Evolutionary conservation across 345 rosid genomes (phyloP), one percentile per base, ranked within the genome.

Genomic region (Dipteronia dyeriana): DNA sequence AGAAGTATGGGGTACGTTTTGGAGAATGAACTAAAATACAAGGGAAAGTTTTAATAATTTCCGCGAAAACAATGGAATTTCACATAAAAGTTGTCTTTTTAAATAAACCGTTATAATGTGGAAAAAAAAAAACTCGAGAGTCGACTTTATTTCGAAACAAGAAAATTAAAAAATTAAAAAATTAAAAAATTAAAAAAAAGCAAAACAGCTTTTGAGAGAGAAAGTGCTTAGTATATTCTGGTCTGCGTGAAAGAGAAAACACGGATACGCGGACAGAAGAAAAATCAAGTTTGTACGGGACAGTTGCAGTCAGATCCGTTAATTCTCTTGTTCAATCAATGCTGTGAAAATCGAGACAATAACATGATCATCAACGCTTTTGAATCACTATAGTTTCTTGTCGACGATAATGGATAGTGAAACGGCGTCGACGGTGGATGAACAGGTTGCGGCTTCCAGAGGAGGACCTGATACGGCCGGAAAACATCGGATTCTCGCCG

Each of bases 401-500:
- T 17, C 6, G 20, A 0, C 16, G 17, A 66, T 25, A 70, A 82
- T 84, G 88, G 88, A 84, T 23, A 65, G 85, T 16, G 87, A 87
- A 77, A 85, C 88, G 62, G 66, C 83, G 60, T 84, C 87, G 66
- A 82, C 82, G 45, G 83, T 38, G 25, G 84, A 83, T 76, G 90
- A 81, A 20, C 85, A 71, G 61, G 62, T 73, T 22, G 53, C 65
- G 47, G 75, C 71, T 72, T 71, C 80, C 14, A 73, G 68, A 65
- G 63, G 49, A 45, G 88, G 81, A 1, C 43, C 88, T 69, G 94
- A 88, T 71, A 89, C 83, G 12, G 82, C 92, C 54, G 94, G 97
- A 31, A 91, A 81, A 85, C 95, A 92, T 84, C 85, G 89, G 85
- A 82, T 92, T 86, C 89, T 86, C 51, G 97, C 95, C 4, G 92